phyloP scores from a whole-genome alignment of 169 alveolate species.

The Babesia bigemina region DNA sequence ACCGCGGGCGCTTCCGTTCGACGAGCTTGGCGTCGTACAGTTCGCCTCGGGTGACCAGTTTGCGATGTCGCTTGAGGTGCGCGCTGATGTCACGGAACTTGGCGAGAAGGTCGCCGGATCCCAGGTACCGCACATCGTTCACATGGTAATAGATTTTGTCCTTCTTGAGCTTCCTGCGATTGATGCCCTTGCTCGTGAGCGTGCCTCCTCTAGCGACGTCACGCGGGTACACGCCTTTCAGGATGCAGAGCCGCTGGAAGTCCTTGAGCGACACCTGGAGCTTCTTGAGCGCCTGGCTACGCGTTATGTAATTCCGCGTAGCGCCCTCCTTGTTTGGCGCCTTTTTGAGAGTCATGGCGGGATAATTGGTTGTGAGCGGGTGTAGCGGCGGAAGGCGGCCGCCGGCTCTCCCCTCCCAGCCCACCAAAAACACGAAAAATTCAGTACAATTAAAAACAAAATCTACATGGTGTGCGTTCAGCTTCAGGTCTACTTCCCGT shows the following conservation, averaged over 20 bases:
- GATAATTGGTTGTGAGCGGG: neutral
- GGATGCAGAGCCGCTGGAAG: slow-evolving; percentile 96
- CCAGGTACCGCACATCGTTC: slow-evolving; percentile 91
- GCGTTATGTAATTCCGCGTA: slow-evolving; percentile 63
- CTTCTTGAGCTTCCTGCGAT: slow-evolving; percentile 80
- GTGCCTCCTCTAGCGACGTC: slow-evolving; percentile 94
- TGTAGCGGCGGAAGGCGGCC: neutral
- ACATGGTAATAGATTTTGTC: slow-evolving; percentile 91
- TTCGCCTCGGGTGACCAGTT: slow-evolving; percentile 87
- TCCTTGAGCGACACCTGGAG: slow-evolving; percentile 79
- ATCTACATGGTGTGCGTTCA: neutral
- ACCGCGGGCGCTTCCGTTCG: slow-evolving; percentile 86
- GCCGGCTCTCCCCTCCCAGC: no score
- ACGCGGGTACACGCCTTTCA: slow-evolving; percentile 98
- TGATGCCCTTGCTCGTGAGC: slow-evolving; percentile 75
- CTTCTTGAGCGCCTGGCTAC: slow-evolving; percentile 68
- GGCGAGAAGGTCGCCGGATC: slow-evolving; percentile 84
- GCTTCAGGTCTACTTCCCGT: neutral
- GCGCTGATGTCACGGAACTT: slow-evolving; percentile 88
- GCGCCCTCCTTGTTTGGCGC: slow-evolving; percentile 60
- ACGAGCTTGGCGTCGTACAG: slow-evolving; percentile 82
- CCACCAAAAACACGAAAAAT: no score
- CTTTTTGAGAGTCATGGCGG: slow-evolving; percentile 67
- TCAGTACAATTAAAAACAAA: neutral
- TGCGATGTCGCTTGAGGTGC: slow-evolving; percentile 87